Evolutionary conservation across 2,329 filamentous ascomycete species (phyloP).

Genomic region (Trichoderma sp.): DNA sequence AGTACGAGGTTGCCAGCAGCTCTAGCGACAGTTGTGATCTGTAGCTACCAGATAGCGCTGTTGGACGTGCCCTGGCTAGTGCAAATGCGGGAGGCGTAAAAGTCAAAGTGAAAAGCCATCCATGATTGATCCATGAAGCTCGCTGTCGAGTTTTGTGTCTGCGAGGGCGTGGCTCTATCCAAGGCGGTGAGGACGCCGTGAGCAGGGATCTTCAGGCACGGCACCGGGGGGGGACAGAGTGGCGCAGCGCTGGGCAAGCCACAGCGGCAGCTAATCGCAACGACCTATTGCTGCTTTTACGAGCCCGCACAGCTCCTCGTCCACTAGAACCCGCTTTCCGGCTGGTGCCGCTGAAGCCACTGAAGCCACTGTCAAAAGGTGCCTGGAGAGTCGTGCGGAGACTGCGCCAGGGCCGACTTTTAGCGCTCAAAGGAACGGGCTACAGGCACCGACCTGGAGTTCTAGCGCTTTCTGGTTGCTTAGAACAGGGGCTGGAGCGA

Average conservation of each 20-base stretch:
- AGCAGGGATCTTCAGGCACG: conserved; percentile 14
- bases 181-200: conserved; percentile 9
- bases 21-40: conserved; percentile 12
- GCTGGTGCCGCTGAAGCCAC: conserved; percentile 12
- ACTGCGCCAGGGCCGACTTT: background rate
- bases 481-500: too few relatives aligned
- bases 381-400: background rate
- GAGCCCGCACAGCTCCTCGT: background rate
- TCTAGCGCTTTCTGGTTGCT: background rate
- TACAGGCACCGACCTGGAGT: background rate
- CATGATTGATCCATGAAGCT: background rate
- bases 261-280: conserved; percentile 14
- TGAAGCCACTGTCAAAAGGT: background rate
- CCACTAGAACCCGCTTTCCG: background rate
- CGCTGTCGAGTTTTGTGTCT: background rate
- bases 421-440: background rate
- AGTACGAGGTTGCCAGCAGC: conserved; percentile 4
- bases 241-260: conserved; percentile 4
- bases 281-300: conserved; percentile 18
- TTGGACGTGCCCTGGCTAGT: conserved; percentile 13
- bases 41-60: conserved; percentile 15
- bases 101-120: background rate
- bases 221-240: background rate
- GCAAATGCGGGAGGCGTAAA: conserved; percentile 5
- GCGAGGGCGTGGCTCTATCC: conserved; percentile 2